Base-by-base conservation (phyloP, 176 grass and related monocot genomes). In the Paspalum notatum region DNA sequence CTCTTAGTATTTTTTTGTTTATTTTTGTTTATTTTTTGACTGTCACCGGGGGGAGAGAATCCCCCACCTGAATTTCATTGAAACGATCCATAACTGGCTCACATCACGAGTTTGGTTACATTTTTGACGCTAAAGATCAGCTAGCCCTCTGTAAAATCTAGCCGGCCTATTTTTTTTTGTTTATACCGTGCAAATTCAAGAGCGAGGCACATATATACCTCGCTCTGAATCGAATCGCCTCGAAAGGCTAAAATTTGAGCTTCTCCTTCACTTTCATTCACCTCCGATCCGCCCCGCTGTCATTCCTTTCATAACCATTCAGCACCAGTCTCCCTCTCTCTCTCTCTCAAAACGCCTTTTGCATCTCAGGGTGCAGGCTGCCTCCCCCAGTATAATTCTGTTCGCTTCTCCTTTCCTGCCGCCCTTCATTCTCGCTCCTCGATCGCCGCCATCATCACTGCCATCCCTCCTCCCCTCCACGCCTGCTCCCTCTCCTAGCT, bases 381-480 rank as follows among this genome's bases (percentile, higher is more conserved):
- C 63, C 52, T 80, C 17, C 42, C 22, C 72, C 73, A 48, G 14
- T 38, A 82, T 76, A 82, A 70, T 78, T 68, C 22, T 87, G 71
- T 62, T 75, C 45, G 59, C 72, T 60, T 25, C 52, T 15, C 39
- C 13, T 15, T 51, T 39, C 40, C 49, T 41, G 55, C 38, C 49
- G 12, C 25, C 22, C 49, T 60, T 60, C 9, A 11, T 50, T 83
- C 66, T 83, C 45, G 9, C 62, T 80, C 43, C 75, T 79, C 60
- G 21, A 45, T 76, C 72, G 18, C 45, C 21, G 58, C 59, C 58
- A 83, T 83, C 71, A 84, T 84, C 82, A 89, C 63, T 69, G 70
- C 62, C 46, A 59, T 25, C 22, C 21, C 43, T 68, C n/a, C 22
- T 61, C 55, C 49, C 38, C 45, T 62, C 69, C 87, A 85, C 87